Base-by-base conservation (phyloP, 1,139 yeast species). In the Suhomyces atakaporum region DNA sequence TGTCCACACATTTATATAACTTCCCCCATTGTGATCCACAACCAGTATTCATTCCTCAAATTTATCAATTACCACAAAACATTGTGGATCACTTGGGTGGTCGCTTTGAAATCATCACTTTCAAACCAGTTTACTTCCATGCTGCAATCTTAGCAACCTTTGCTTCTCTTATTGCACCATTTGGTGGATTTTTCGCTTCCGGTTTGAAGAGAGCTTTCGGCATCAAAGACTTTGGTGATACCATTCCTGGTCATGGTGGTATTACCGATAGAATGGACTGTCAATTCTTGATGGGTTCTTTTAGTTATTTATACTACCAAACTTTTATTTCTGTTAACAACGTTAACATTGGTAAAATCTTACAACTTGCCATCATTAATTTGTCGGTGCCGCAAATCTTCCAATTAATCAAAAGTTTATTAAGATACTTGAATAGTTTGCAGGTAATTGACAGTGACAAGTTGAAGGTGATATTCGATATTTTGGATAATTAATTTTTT, bases 191-290 rank as follows among this genome's bases (percentile, higher is more conserved):
- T 62, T 92, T 92, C 53, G 98, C 98, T 3, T 84, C 95, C 34
- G 99, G 98, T 10, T 74, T 94, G 52, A 92, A 92, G 69, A 81
- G 99, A 62, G 89, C 97, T n/a, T 90, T 92, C 67, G 86, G 94
- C 53, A 90, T 90, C 40, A 87, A 87, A 63, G 96, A 87, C 60
- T 87, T 87, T 55, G 96, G 96, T 43, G 90, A 86, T 56, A 85
- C 95, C 13, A 87, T 87, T 46, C 96, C 96, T 8, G 99, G 99
- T 25, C 99, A 92, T 57, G 99, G 99, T 44, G 99, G 99, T 47
- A 81, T 92, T 47, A 90, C 97, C 21, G 99, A 92, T 62, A 79
- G 99, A 65, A 84, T 92, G 72, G 99, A 92, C 66, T 92, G 99
- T 64, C 98, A 92, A 64, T 92, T 92, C 58, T 71, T 92, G 50